These are phyloP conservation scores for Neonectria hederae DNA, from an alignment of 2,329 filamentous ascomycete genomes.

Conservation along the genomic window DNA sequence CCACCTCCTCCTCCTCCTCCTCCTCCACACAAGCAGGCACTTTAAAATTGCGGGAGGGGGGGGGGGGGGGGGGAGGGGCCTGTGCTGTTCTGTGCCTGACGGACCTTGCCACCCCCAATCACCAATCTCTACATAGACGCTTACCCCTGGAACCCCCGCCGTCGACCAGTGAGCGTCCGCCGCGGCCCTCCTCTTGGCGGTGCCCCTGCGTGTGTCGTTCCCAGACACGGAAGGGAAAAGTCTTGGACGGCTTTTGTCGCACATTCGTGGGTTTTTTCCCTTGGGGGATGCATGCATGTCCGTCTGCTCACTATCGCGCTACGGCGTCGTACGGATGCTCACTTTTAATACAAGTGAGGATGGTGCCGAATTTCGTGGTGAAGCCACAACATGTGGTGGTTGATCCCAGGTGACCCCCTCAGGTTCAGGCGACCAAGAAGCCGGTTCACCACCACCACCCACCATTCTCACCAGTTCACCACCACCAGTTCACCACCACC, in stretches of 20 bases:
- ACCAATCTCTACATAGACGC: too few species aligned
- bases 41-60: slow-evolving; percentile 37
- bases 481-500: neutral
- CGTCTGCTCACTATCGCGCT: neutral
- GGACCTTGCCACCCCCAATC: slow-evolving; percentile 20
- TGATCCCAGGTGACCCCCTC: slow-evolving; percentile 11
- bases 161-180: slow-evolving; percentile 27
- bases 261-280: slow-evolving; percentile 5
- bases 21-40: slow-evolving; percentile 30
- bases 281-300: neutral
- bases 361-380: neutral
- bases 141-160: slow-evolving; percentile 34
- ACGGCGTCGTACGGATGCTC: neutral
- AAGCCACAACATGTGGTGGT: neutral
- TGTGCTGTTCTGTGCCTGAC: slow-evolving; percentile 28
- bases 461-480: too few species aligned
- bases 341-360: neutral
- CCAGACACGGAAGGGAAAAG: slow-evolving; percentile 13
- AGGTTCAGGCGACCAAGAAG: slow-evolving; percentile 22
- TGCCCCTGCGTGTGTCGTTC: slow-evolving; percentile 30
- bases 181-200: slow-evolving; percentile 24
- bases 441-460: neutral
- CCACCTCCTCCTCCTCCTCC: too few species aligned
- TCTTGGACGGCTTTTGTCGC: slow-evolving; percentile 13
- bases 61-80: slow-evolving; percentile 30